These are phyloP conservation scores for Trichoderma brevicompactum DNA, from an alignment of 2,329 filamentous ascomycete species.

Conservation along the genomic window DNA sequence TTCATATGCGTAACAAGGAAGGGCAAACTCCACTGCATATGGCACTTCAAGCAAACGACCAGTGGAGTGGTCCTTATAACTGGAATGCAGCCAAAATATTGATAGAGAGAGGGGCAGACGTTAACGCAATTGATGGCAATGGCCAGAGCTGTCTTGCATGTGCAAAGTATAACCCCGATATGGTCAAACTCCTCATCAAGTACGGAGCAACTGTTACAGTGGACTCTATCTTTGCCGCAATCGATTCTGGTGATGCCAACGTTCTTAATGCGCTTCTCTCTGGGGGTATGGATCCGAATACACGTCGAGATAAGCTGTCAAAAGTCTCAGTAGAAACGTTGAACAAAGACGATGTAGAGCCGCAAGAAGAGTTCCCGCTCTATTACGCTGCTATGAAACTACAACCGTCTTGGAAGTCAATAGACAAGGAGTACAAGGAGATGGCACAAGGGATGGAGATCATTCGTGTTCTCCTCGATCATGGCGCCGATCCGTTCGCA, in stretches of 20 bases:
- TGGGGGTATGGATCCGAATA: slow-evolving; percentile 29
- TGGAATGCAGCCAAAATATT: slow-evolving; percentile 32
- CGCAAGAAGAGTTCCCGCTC: slow-evolving; percentile 28
- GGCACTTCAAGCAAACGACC: slow-evolving; percentile 21
- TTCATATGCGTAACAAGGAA: slow-evolving; percentile 24
- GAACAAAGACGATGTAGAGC: not conserved
- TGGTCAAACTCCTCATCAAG: slow-evolving; percentile 29
- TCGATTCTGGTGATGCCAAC: slow-evolving; percentile 24
- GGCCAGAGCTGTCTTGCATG: slow-evolving; percentile 29
- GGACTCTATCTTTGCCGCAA: slow-evolving; percentile 31
- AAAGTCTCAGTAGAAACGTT: not conserved
- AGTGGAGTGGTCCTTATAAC: slow-evolving; percentile 23
- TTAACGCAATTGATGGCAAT: slow-evolving; percentile 30
- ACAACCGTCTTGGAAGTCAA: rapidly evolving
- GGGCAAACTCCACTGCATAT: slow-evolving; percentile 33
- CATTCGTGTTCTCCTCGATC: slow-evolving; percentile 32
- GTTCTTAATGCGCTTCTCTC: slow-evolving; percentile 30
- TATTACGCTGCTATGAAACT: slow-evolving; percentile 23
- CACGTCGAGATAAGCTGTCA: slow-evolving; percentile 4
- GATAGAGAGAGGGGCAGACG: slow-evolving; percentile 34
- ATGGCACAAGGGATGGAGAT: slow-evolving; percentile 3
- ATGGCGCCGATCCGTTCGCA: slow-evolving; percentile 37
- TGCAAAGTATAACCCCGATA: slow-evolving; percentile 18
- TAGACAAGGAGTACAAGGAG: not conserved
- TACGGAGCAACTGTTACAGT: slow-evolving; percentile 31